Base-by-base conservation (phyloP, 163 green algal genomes). In the Scenedesmus sp. region DNA sequence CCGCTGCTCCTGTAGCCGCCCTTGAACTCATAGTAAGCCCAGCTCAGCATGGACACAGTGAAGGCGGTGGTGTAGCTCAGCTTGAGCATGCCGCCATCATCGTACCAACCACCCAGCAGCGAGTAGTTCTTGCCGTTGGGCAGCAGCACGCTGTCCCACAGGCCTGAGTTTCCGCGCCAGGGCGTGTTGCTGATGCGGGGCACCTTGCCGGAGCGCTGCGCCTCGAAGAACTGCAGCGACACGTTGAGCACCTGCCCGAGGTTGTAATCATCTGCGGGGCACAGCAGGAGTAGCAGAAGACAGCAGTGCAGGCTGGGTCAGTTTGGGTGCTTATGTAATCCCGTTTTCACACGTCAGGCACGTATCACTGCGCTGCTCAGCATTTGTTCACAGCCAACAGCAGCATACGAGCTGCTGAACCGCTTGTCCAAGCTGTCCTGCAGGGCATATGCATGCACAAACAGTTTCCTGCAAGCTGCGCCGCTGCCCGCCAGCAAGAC, bases 221-320 rank as follows among this genome's bases (percentile, higher is more conserved):
- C 96, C 83, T 97, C 96, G 81, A 95, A 97, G 93, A 98, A 98
- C 70, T 94, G 91, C 67, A 95, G 95, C 6, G 91, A 94, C 66
- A 95, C 76, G 67, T 90, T 94, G 82, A 98, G 93, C 23, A 95
- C 91, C 91, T 96, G 86, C 2, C 91, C 87, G 23, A 93, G 67
- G 91, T 93, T 93, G 82, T 93, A 93, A 81, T 93, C 91, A 86
- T 93, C 90, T 88, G 83, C 3, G 4, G 82, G 1, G 54, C 3
- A 86, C 8, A 66, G 2, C 5, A 46, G 55, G 18, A 8, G 55
- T 70, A 54, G 20, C 54, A 66, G 16, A 7, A 84, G 77, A 3
- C n/a, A 54, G 16, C 9, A 70, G 18, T 70, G 62, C 73, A 82
- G 73, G 23, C 23, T 54, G n/a, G 9, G 5, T 18, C 0, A 16